These are phyloP conservation scores for Diaporthe sp. DNA, from an alignment of 2,329 filamentous ascomycete species.

Conservation along the genomic window DNA sequence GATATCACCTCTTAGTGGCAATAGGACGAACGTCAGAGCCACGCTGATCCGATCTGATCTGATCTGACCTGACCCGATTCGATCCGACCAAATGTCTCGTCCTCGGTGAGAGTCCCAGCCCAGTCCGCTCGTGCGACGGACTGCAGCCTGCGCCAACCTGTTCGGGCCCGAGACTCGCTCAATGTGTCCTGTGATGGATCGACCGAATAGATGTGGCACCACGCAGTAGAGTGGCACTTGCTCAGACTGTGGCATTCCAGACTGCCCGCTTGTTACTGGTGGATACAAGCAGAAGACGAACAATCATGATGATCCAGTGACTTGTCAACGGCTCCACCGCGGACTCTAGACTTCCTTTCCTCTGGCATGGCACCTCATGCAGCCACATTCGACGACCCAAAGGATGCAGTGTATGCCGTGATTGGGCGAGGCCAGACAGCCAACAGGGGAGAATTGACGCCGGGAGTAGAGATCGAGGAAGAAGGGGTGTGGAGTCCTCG, in stretches of 20 bases:
- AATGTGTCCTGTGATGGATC: conserved; percentile 34
- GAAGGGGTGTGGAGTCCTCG: conserved; percentile 4
- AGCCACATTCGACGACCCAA: conserved; percentile 18
- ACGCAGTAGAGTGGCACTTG: conserved; percentile 11
- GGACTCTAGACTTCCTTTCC: conserved; percentile 28
- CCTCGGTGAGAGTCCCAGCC: neutral
- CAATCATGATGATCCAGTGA: conserved; percentile 15
- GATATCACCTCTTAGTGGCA: neutral
- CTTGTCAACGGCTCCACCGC: conserved; percentile 27
- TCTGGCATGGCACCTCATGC: conserved; percentile 32
- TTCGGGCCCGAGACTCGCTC: conserved; percentile 19
- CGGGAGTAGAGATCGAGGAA: conserved; percentile 1
- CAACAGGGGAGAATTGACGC: conserved; percentile 29
- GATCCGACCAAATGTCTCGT: neutral
- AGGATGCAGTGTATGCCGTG: conserved; percentile 32
- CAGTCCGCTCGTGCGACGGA: neutral
- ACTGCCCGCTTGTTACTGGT: conserved; percentile 22
- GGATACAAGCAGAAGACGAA: conserved; percentile 1
- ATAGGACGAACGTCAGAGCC: conserved; percentile 17
- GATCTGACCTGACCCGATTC: neutral
- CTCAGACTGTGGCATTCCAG: conserved; percentile 20
- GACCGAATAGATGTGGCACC: conserved; percentile 1
- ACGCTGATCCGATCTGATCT: conserved; percentile 9
- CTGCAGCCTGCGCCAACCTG: neutral
- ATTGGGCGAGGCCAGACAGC: conserved; percentile 36